These are phyloP conservation scores for Xylaria scruposa DNA, from an alignment of 495 filamentous ascomycete genomes.

Conservation along the genomic window DNA sequence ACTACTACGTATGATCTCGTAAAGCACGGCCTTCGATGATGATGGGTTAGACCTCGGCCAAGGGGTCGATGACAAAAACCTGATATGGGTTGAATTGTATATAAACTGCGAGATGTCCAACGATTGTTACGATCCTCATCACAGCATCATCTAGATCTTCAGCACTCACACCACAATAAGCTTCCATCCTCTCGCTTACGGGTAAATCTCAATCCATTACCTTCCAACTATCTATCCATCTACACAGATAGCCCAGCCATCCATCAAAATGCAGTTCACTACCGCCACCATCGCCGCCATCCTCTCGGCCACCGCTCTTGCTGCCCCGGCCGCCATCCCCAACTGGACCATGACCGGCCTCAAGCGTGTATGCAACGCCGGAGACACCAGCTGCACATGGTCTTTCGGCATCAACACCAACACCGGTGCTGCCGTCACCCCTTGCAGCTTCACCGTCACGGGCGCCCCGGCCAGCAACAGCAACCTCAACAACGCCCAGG, in stretches of 20 bases:
- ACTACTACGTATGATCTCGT: not conserved
- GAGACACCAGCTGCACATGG: constrained; percentile 51
- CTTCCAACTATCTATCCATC: constrained; percentile 20
- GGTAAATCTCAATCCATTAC: not conserved
- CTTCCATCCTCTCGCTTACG: not conserved
- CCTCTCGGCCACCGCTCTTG: constrained; percentile 46
- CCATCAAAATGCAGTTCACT: constrained; percentile 52
- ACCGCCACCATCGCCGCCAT: constrained; percentile 41
- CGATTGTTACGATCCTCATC: not conserved
- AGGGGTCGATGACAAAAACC: constrained; percentile 7
- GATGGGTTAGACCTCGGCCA: not conserved
- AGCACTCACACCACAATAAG: not conserved
- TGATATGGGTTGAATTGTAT: constrained; percentile 6
- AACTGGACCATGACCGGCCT: constrained; percentile 49
- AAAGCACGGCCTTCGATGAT: not conserved
- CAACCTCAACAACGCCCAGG: constrained; percentile 36
- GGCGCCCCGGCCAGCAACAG: constrained; percentile 43
- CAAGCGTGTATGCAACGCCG: constrained; percentile 51
- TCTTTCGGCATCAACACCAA: constrained; percentile 51
- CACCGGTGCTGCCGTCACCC: constrained; percentile 26
- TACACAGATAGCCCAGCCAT: constrained; percentile 29
- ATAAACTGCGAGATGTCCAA: constrained; percentile 10
- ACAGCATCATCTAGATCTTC: constrained; percentile 20
- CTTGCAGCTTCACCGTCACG: constrained; percentile 47
- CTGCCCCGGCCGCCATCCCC: constrained; percentile 37